Conservation (phyloP, 2,329 filamentous ascomycete species). For the Phoma sp. region DNA sequence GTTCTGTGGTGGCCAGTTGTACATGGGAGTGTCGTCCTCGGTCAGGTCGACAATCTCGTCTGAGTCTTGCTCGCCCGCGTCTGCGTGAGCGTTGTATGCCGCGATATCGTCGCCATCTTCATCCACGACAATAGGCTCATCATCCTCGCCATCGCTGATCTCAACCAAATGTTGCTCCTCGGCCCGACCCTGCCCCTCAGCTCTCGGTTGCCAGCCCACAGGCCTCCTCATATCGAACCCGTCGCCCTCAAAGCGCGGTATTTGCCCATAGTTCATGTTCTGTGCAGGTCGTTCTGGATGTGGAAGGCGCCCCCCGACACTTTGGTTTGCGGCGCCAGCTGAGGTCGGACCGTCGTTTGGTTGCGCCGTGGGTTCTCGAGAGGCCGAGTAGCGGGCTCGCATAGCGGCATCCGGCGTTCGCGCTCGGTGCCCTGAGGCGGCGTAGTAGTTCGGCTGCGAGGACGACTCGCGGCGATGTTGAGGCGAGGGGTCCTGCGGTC, state of each 20-base stretch:
- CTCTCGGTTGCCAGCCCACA: slow-evolving; percentile 44
- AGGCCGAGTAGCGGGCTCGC: background rate
- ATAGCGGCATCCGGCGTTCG: slow-evolving; percentile 12
- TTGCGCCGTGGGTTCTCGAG: slow-evolving; percentile 2
- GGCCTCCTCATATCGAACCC: slow-evolving; percentile 64
- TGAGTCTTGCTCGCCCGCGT: slow-evolving; percentile 14
- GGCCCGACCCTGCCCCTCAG: background rate
- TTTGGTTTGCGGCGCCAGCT: slow-evolving; percentile 17
- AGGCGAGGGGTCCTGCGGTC: slow-evolving; percentile 13
- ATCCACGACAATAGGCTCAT: slow-evolving; percentile 4
- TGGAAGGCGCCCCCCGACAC: slow-evolving; percentile 32
- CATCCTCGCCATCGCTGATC: slow-evolving; percentile 15
- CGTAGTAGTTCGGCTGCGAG: slow-evolving; percentile 6
- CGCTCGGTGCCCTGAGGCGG: slow-evolving; percentile 9
- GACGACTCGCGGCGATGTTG: slow-evolving; percentile 9
- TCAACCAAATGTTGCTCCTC: slow-evolving; percentile 7
- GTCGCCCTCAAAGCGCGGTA: slow-evolving; percentile 56
- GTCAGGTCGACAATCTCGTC: slow-evolving; percentile 44
- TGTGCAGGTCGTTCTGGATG: slow-evolving; percentile 4
- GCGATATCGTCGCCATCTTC: slow-evolving; percentile 11
- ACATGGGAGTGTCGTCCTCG: slow-evolving; percentile 27
- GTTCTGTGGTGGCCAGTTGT: slow-evolving; percentile 3
- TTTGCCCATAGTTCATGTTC: slow-evolving; percentile 33
- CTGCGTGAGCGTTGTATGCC: slow-evolving; percentile 18
- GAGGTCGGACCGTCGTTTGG: slow-evolving; percentile 5